phyloP scores from a whole-genome alignment of 73 alveolate species.

The Symbiodinium natans region DNA sequence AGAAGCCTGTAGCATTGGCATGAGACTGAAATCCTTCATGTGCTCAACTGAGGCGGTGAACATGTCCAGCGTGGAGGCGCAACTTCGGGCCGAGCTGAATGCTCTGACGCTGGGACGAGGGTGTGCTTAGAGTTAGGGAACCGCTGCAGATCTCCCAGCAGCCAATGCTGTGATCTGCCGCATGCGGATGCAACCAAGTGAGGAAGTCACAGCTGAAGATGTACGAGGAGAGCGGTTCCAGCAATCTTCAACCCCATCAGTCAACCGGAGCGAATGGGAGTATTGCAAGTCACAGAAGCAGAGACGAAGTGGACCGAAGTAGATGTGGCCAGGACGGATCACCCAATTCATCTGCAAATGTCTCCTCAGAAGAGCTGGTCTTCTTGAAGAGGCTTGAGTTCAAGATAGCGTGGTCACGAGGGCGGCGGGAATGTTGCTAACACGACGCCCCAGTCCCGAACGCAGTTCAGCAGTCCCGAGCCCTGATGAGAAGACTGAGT shows the following conservation, averaged over 20 bases:
- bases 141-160: too few relatives aligned
- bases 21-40: too few relatives aligned
- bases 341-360: background rate
- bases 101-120: slow-evolving; percentile 26
- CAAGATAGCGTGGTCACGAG: background rate
- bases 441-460: background rate
- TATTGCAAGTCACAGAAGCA: too few relatives aligned
- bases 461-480: background rate
- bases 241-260: too few relatives aligned
- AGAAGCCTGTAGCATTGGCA: too few relatives aligned
- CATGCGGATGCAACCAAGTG: too few relatives aligned
- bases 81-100: slow-evolving; percentile 66
- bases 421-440: background rate
- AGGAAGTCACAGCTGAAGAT: slow-evolving; percentile 4
- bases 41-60: slow-evolving; percentile 45
- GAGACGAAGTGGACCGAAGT: too few relatives aligned
- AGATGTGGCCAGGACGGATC: slow-evolving; percentile 7
- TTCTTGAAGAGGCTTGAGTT: slow-evolving; percentile 23
- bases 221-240: background rate
- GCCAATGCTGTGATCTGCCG: too few relatives aligned
- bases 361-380: slow-evolving; percentile 47
- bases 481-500: too few relatives aligned
- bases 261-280: too few relatives aligned
- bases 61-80: slow-evolving; percentile 90
- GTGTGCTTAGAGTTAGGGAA: background rate